Percentiles rank a stretch among this genome's conserved stretches.
Conservation (phyloP, 202 grass and related monocot genomes). For the Cymbopogon flexuosus region DNA sequence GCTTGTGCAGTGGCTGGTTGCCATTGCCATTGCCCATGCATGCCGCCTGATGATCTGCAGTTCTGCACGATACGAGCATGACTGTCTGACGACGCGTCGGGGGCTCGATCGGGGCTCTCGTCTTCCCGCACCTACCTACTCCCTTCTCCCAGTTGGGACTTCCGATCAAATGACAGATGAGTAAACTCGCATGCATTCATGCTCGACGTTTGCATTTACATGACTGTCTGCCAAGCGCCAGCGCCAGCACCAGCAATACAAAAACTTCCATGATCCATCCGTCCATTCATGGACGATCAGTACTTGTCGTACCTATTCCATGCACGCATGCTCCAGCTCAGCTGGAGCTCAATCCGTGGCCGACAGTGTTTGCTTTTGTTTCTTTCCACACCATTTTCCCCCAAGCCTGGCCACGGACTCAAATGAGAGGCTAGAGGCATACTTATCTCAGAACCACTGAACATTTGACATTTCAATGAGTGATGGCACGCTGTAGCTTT, state of each 20-base stretch:
- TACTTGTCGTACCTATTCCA: background rate
- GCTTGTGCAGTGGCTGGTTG: background rate
- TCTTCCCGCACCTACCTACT: slow-evolving; percentile 8
- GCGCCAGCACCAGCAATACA: background rate
- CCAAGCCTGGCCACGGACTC: background rate
- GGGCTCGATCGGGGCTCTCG: too few species aligned
- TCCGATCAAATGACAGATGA: too few species aligned
- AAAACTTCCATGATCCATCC: background rate
- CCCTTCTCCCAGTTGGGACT: background rate
- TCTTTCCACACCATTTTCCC: background rate
- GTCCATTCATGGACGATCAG: background rate
- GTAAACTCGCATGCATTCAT: too few species aligned
- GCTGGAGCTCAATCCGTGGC: background rate
- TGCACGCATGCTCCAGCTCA: background rate
- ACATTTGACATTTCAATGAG: background rate
- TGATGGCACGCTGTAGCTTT: background rate
- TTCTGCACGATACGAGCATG: background rate
- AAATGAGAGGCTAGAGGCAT: too few species aligned
- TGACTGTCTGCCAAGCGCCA: too few species aligned
- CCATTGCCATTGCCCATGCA: background rate
- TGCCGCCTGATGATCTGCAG: slow-evolving; percentile 1
- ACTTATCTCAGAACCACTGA: background rate
- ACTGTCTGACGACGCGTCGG: background rate
- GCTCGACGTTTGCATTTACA: too few species aligned
- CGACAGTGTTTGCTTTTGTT: background rate